These are phyloP conservation scores for Acaromyces ingoldii DNA, from an alignment of 1,284 basidiomycete genomes.

Conservation along the genomic window DNA sequence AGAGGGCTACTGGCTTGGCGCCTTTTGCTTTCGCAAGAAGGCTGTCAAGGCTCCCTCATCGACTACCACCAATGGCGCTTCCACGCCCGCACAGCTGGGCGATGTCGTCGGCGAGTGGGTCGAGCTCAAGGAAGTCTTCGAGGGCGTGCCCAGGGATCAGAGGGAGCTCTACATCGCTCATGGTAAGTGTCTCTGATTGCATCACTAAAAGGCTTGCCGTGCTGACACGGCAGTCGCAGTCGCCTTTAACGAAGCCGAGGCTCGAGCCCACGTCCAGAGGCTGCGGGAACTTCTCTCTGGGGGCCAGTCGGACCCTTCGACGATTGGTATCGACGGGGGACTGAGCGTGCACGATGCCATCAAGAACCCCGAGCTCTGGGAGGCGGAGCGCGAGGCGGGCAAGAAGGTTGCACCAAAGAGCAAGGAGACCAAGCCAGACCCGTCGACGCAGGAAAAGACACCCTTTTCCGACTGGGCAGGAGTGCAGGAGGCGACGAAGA, in stretches of 20 bases:
- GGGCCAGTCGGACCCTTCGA: slow-evolving; percentile 52
- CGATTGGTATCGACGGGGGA: slow-evolving; percentile 54
- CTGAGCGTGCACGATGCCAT: slow-evolving; percentile 56
- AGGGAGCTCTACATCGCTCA: slow-evolving; percentile 42
- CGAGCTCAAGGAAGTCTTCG: slow-evolving; percentile 44
- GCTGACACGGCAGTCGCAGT: slow-evolving; percentile 36
- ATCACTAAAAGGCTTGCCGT: not conserved
- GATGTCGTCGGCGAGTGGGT: slow-evolving; percentile 43
- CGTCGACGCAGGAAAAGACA: slow-evolving; percentile 12
- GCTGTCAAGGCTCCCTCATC: not conserved
- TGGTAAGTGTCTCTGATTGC: slow-evolving; percentile 16
- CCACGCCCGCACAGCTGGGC: slow-evolving; percentile 24
- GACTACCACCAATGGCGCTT: too few relatives aligned
- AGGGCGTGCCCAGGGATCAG: slow-evolving; percentile 30
- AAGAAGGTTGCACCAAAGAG: slow-evolving; percentile 16
- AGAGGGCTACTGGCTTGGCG: slow-evolving; percentile 51
- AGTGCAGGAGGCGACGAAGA: slow-evolving; percentile 42
- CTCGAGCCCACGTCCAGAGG: slow-evolving; percentile 55
- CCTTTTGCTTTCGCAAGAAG: slow-evolving; percentile 42
- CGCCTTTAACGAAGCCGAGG: slow-evolving; percentile 56
- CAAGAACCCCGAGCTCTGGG: slow-evolving; percentile 51
- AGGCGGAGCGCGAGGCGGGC: slow-evolving; percentile 12
- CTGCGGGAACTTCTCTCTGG: slow-evolving; percentile 55
- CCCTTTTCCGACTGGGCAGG: slow-evolving; percentile 53
- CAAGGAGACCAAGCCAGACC: slow-evolving; percentile 18